Evolutionary conservation across 768 basidiomycete genomes (phyloP), one percentile per base, ranked within the genome.

Genomic region (Psilocybe subaeruginosa): DNA sequence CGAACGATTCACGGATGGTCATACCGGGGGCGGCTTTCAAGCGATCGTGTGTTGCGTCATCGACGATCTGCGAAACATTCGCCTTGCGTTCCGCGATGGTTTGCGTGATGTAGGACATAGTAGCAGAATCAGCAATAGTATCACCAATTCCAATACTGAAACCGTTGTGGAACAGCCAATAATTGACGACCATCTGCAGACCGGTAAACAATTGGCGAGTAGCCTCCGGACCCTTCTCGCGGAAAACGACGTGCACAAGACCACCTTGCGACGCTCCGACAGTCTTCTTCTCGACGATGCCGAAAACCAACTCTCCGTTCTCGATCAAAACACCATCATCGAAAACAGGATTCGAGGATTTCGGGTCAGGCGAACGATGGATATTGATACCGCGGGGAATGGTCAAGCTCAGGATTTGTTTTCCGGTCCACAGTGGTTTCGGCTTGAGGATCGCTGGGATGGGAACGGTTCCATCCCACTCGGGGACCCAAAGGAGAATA

Each of bases 61-160:
- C 84, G 68, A 97, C 93, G 64, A 96, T 83, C 49, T 85, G 73
- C 3, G 84, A 78, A n/a, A 98, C 96, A 39, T 88, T 84, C 30
- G 78, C 74, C 77, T 99, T 99, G 63, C 90, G 89, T 62, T 88
- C 83, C 5, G 86, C 82, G 62, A 99, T 97, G 54, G 89, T 89
- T 60, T 88, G 76, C 0, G 90, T 92, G 72, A 99, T 97, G 68
- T 82, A 86, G 9, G 78, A 80, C 96, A 98, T 98, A 41, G 95
- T 97, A 33, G 80, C 84, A 56, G 83, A 81, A 70, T 97, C 97
- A 29, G 97, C 97, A 57, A 99, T 95, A 3, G 97, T 99, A 75
- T 99, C 97, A 41, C 97, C 97, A 64, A 99, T 99, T 58, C 97
- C 97, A 69, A 99, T 99, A 67, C 93, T 95, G 83, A 99, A 99